Evolutionary conservation across 2,329 filamentous ascomycete species (phyloP).

Genomic region (Cadophora sp.): DNA sequence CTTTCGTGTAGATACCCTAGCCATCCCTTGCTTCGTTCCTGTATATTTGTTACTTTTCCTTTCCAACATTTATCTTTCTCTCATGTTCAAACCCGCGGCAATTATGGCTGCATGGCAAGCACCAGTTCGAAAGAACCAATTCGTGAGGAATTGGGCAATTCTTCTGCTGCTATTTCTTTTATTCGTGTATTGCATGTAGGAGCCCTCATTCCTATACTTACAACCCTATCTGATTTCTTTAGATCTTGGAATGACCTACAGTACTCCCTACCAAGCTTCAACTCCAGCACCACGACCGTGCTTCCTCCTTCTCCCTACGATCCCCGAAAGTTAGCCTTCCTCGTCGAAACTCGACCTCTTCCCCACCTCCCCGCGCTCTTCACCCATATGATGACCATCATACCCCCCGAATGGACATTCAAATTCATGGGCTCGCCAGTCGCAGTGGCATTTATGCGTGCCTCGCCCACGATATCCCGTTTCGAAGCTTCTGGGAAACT

Average conservation of each 20-base stretch:
- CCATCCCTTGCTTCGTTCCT: constrained; percentile 6
- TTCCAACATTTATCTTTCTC: background rate
- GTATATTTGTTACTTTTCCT: background rate
- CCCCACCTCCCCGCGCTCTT: constrained; percentile 58
- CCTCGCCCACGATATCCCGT: constrained; percentile 51
- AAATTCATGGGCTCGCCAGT: constrained; percentile 59
- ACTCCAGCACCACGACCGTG: background rate
- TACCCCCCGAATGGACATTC: constrained; percentile 62
- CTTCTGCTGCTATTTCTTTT: constrained; percentile 21
- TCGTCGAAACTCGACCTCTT: constrained; percentile 59
- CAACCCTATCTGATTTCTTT: background rate
- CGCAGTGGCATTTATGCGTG: constrained; percentile 52
- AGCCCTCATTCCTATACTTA: background rate
- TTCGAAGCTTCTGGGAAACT: constrained; percentile 57
- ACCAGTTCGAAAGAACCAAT: constrained; percentile 9
- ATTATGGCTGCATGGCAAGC: constrained; percentile 14
- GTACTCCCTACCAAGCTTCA: constrained; percentile 9
- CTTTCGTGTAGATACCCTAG: constrained; percentile 8
- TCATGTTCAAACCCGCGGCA: background rate
- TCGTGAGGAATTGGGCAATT: constrained; percentile 18
- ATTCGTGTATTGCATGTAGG: constrained; percentile 28
- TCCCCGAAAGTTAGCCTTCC: constrained; percentile 59
- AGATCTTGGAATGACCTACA: constrained; percentile 22
- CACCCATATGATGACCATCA: constrained; percentile 60
- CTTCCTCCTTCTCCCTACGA: constrained; percentile 45